Conservation (phyloP, 1,284 basidiomycete genomes). For the Puccinia horiana region DNA sequence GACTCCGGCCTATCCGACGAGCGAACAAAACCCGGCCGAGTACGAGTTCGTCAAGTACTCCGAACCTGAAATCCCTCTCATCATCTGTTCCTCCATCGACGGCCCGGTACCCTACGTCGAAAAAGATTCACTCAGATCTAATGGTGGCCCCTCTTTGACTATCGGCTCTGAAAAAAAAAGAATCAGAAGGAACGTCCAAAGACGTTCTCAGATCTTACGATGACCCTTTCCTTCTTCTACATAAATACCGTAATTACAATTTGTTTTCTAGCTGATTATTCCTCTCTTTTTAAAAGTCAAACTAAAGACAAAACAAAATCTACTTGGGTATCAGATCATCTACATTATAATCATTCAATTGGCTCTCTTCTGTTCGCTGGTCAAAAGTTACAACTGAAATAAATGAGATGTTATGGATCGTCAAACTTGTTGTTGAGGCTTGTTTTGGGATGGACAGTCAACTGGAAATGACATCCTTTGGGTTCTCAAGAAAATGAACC, state of each 20-base stretch:
- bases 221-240: neutral
- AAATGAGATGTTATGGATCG: too few relatives aligned
- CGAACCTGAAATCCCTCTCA: slow-evolving; percentile 15
- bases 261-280: too few relatives aligned
- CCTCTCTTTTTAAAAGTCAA: too few relatives aligned
- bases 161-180: slow-evolving; percentile 21
- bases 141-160: neutral
- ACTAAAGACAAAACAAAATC: too few relatives aligned
- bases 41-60: slow-evolving; percentile 31
- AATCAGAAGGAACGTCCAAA: slow-evolving; percentile 34
- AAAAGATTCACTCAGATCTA: neutral
- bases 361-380: too few relatives aligned
- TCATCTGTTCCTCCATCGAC: neutral
- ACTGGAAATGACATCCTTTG: too few relatives aligned
- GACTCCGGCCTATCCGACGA: slow-evolving; percentile 14
- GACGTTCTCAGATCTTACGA: slow-evolving; percentile 28
- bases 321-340: too few relatives aligned
- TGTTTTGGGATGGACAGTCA: too few relatives aligned
- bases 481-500: too few relatives aligned
- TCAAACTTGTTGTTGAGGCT: too few relatives aligned
- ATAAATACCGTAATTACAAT: neutral
- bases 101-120: slow-evolving; percentile 17
- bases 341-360: too few relatives aligned
- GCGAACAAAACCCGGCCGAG: neutral
- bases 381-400: too few relatives aligned